Evolutionary conservation across 805 yeast genomes (phyloP), one percentile per base, ranked within the genome.

Genomic region (Maudiozyma pseudohumilis): DNA sequence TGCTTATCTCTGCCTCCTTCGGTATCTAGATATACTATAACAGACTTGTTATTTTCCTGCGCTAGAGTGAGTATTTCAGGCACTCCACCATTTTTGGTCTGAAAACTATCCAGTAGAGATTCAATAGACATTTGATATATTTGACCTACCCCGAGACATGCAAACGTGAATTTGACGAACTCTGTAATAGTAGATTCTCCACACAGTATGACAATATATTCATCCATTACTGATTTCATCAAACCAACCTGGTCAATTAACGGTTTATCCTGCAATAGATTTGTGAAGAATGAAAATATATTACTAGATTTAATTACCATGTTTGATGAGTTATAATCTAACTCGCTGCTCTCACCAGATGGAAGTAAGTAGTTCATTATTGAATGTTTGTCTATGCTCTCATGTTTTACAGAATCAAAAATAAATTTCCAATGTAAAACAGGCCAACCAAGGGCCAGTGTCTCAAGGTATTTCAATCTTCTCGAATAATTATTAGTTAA

Each of bases 361-460:
- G 94, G 81, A 13, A 86, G 60, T 2, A 80, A 49, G 53, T 76
- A 86, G 2, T 68, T 61, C 3, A 56, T 57, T 73, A 89, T 72
- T 5, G 42, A 28, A 4, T 41, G 38, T 3, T 22, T 20, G 7
- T 30, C 28, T 3, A 57, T 15, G 34, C 35, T 36, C 4, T 44
- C 36, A 6, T 29, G 30, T 5, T 50, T 45, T 2, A 72, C 47
- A 39, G 80, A 68, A 40, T 77, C 80, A 5, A 56, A 52, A 3
- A 85, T 61, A 45, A 71, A 86, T 7, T 59, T 52, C 39, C 71
- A 69, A 3, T 84, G 76, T 22, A 87, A 50, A 15, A 82, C 70
- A 2, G 96, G 96, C 95, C 95, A 86, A 2, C 89, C 88, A 31
- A 86, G 52, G 0, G 89, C 83, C 13, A 86, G 55, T 2, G 80